Evolutionary conservation across 805 yeast genomes (phyloP), one percentile per base, ranked within the genome.

Genomic region (Yamadazyma paraphyllophila): DNA sequence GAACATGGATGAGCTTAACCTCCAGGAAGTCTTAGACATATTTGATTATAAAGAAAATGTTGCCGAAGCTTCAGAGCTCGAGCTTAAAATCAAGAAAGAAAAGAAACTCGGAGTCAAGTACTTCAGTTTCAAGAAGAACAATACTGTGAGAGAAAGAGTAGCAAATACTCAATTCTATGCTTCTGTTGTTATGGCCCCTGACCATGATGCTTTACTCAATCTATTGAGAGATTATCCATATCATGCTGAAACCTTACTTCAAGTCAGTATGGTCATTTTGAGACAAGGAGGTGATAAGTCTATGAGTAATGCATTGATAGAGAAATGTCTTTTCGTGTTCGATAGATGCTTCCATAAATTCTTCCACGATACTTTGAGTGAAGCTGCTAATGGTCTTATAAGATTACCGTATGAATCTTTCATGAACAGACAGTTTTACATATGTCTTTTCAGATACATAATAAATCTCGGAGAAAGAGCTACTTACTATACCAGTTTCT

Each of bases 381-480:
- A 72, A 20, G 72, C 87, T 14, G 77, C 80, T 12, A 67, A 77
- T 7, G 83, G 81, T 2, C 69, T 81, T 10, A 71, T 81, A 14
- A 78, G 94, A 48, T 66, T 89, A 30, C 96, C 96, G 2, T 89
- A 80, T 63, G 89, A 83, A 54, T 75, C 71, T 32, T 85, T 82
- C 56, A 74, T 82, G 61, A 90, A 87, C 63, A 75, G 97, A 50
- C 90, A 84, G 56, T 82, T 89, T 53, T 85, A 85, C 54, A 65
- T 89, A 43, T 77, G 89, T 3, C 54, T 88, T 2, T 88, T 88
- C 69, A 76, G 91, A 52, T 82, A 85, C 57, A 80, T 89, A 46
- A 73, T 77, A 10, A 80, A 80, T 1, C 66, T 90, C 34, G 85
- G 89, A 1, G 89, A 85, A 55, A 78, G 88, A 56, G 87, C 95